These are phyloP conservation scores for Elaeis guineensis DNA, from an alignment of 176 grass and related monocot genomes.

Conservation along the genomic window DNA sequence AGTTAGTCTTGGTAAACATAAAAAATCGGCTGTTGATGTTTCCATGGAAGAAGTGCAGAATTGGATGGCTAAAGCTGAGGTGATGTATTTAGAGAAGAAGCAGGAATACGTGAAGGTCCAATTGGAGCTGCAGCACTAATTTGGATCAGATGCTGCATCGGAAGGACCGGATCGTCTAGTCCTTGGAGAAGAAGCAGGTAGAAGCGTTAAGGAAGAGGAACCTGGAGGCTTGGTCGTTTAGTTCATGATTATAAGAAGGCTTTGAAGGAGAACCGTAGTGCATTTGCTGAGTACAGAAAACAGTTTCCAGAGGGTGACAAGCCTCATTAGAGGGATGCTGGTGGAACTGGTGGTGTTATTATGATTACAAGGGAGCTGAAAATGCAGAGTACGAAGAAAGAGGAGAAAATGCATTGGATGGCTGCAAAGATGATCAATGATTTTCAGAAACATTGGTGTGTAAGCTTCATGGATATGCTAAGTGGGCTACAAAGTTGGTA, in stretches of 20 bases:
- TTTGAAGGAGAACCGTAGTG: slow-evolving; percentile 33
- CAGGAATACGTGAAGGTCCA: slow-evolving; percentile 31
- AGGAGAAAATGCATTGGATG: slow-evolving; percentile 20
- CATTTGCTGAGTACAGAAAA: slow-evolving; percentile 52
- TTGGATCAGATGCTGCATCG: slow-evolving; percentile 34
- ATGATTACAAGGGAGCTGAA: slow-evolving; percentile 46
- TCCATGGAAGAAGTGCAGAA: slow-evolving; percentile 31
- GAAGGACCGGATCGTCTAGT: slow-evolving; percentile 44
- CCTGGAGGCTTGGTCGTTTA: slow-evolving; percentile 42
- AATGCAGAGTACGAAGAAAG: slow-evolving; percentile 32
- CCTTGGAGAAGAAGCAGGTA: slow-evolving; percentile 35
- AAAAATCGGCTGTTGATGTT: slow-evolving; percentile 27
- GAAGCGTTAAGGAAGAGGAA: slow-evolving; percentile 54
- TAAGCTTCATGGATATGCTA: slow-evolving; percentile 11
- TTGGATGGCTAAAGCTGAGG: slow-evolving; percentile 31
- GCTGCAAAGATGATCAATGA: slow-evolving; percentile 29
- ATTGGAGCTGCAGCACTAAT: slow-evolving; percentile 32
- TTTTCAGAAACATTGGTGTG: slow-evolving; percentile 37
- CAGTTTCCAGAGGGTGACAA: slow-evolving; percentile 35
- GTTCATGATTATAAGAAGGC: slow-evolving; percentile 40
- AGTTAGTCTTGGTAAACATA: slow-evolving; percentile 22
- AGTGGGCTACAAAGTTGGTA: slow-evolving; percentile 5
- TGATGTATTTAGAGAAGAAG: slow-evolving; percentile 42
- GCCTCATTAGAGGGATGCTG: slow-evolving; percentile 39
- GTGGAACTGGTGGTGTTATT: slow-evolving; percentile 54